Conservation (phyloP, 257 asterid species). For the Primulina tabacum region DNA sequence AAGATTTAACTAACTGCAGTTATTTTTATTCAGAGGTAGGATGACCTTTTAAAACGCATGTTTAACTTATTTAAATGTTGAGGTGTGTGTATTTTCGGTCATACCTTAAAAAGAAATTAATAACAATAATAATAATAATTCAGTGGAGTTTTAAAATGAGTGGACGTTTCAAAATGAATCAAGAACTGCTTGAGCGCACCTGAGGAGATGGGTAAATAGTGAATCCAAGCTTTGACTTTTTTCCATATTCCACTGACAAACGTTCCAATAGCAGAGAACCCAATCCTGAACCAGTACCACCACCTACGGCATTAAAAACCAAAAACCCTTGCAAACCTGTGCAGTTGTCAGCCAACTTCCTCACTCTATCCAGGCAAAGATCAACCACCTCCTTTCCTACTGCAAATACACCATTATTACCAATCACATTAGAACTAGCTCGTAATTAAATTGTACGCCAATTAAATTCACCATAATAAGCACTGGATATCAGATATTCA, state of each 20-base stretch:
- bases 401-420: conserved; percentile 29
- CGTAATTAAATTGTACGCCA: too few species aligned
- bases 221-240: conserved; percentile 2
- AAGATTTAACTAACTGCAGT: too few species aligned
- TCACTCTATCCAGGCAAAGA: conserved; percentile 76
- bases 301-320: conserved; percentile 87
- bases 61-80: too few species aligned
- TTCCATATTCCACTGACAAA: conserved; percentile 81
- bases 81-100: too few species aligned
- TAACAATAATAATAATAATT: too few species aligned
- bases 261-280: conserved; percentile 88
- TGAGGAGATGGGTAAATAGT: conserved; percentile 43
- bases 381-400: conserved; percentile 89
- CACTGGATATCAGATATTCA: too few species aligned
- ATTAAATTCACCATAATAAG: background rate
- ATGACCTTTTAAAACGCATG: too few species aligned
- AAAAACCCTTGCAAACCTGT: conserved; percentile 90
- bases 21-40: too few species aligned
- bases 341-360: conserved; percentile 93
- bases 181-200: conserved; percentile 18
- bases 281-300: conserved; percentile 92
- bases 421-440: background rate
- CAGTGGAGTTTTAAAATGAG: too few species aligned
- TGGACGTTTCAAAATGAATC: too few species aligned
- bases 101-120: too few species aligned